Evolutionary conservation across 495 filamentous ascomycete species (phyloP), one percentile per base, ranked within the genome.

Genomic region (Diplogelasinospora grovesii): DNA sequence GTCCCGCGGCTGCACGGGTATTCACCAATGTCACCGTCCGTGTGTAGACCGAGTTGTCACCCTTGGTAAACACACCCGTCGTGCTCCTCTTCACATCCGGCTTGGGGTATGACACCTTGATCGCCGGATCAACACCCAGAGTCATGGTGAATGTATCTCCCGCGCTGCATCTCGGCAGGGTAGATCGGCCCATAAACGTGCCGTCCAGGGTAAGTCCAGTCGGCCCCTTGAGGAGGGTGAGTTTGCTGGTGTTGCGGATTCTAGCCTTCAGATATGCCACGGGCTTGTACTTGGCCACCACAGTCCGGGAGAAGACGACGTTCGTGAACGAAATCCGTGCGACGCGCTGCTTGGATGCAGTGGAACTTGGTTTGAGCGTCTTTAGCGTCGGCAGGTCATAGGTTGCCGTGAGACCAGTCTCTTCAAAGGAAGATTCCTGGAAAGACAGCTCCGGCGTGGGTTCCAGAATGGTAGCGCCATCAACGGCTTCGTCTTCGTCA

Each of bases 191-290:
- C 22, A 87, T 58, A 55, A 85, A 85, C 8, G 69, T 73, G 3
- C 76, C 78, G 51, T 86, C 83, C 18, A 85, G 78, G 2, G 80
- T 82, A 10, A 86, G 64, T 2, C 81, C 79, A 0, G 69, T 70
- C 1, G 66, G 68, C 11, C 80, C 81, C 41, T 68, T 69, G 22
- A 83, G 74, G 3, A 86, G 66, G 1, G 74, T 76, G 28, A 81
- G 65, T 30, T 69, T 64, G 30, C 69, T 73, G 3, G 65, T 66
- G 46, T 85, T 86, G 37, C 69, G 65, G 22, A 86, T 58, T 21
- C 70, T 69, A 8, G 80, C 81, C 43, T 77, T 77, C 28, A 85
- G 72, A 59, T 83, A 85, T 0, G 81, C 81, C 8, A 71, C 73
- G 1, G 73, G 66, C 37, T 79, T 77, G 41, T 81, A 72, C 50